phyloP scores from a whole-genome alignment of 1,284 basidiomycete species.

The Ceratobasidium sp. region DNA sequence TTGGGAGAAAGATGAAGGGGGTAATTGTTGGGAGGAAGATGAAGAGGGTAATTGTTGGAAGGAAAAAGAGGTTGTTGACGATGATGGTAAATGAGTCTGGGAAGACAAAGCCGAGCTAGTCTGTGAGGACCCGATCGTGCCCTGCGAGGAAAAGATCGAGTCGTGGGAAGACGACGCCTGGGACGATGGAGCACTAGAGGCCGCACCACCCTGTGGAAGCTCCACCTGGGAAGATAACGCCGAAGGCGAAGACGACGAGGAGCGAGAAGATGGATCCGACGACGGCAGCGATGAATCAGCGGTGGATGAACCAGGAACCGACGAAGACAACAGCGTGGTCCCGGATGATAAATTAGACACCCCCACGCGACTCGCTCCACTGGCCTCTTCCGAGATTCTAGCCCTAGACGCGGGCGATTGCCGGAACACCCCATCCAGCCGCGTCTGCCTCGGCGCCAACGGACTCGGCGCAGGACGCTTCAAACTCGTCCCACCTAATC shows the following conservation, averaged over 20 bases:
- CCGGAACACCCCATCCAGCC: constrained; percentile 19
- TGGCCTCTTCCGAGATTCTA: not conserved
- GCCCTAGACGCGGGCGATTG: constrained; percentile 9
- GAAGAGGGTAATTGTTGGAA: not conserved
- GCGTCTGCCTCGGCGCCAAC: constrained; percentile 11
- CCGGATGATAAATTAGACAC: not conserved
- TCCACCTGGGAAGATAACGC: constrained; percentile 22
- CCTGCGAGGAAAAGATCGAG: constrained; percentile 37
- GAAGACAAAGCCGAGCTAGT: not conserved
- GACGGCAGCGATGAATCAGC: not conserved
- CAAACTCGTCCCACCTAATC: constrained; percentile 9
- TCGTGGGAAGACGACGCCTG: constrained; percentile 27
- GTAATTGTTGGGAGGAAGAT: no score
- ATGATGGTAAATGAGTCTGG: not conserved
- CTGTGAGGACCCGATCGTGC: not conserved
- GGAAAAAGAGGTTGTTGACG: not conserved
- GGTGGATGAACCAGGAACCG: not conserved
- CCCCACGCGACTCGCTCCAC: not conserved
- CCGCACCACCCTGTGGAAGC: not conserved
- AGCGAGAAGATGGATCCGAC: not conserved
- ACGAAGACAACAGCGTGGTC: not conserved
- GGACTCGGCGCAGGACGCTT: constrained; percentile 21
- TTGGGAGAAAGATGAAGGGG: no score
- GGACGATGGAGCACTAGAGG: not conserved
- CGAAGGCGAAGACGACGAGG: not conserved